Conservation (phyloP, 2,329 filamentous ascomycete genomes). For the Alternaria viburni region DNA sequence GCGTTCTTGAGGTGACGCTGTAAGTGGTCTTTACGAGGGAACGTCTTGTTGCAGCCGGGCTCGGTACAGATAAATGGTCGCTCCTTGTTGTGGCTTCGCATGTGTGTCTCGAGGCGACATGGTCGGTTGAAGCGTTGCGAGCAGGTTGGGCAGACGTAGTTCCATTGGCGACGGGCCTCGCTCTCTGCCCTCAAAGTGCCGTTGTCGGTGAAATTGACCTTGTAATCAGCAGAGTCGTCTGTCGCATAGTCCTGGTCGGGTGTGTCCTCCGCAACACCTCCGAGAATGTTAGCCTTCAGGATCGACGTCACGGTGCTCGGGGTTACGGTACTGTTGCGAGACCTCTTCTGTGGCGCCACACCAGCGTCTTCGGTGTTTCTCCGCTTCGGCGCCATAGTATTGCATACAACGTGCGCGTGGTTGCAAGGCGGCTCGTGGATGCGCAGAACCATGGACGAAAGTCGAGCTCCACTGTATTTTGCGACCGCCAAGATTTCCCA, state of each 20-base stretch:
- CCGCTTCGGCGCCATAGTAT: constrained; percentile 39
- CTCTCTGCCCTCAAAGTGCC: constrained; percentile 37
- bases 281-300: constrained; percentile 4
- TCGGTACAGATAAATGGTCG: constrained; percentile 77
- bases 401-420: neutral
- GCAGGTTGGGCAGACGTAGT: constrained; percentile 77
- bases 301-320: constrained; percentile 7
- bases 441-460: constrained; percentile 4
- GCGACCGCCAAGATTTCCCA: constrained; percentile 26
- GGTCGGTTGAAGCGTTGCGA: constrained; percentile 87
- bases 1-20: constrained; percentile 83
- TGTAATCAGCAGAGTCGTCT: constrained; percentile 33
- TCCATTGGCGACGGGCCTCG: constrained; percentile 69
- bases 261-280: constrained; percentile 16
- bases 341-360: constrained; percentile 28
- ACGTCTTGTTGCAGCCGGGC: constrained; percentile 78
- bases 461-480: constrained; percentile 26
- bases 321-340: constrained; percentile 28
- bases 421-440: constrained; percentile 13
- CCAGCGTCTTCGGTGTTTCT: constrained; percentile 19
- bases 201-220: constrained; percentile 36
- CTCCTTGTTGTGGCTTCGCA: constrained; percentile 85
- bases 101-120: constrained; percentile 75
- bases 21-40: constrained; percentile 85
- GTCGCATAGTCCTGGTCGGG: constrained; percentile 23